Evolutionary conservation across 805 yeast species (phyloP).

Genomic region (Starmerella etchellsii): DNA sequence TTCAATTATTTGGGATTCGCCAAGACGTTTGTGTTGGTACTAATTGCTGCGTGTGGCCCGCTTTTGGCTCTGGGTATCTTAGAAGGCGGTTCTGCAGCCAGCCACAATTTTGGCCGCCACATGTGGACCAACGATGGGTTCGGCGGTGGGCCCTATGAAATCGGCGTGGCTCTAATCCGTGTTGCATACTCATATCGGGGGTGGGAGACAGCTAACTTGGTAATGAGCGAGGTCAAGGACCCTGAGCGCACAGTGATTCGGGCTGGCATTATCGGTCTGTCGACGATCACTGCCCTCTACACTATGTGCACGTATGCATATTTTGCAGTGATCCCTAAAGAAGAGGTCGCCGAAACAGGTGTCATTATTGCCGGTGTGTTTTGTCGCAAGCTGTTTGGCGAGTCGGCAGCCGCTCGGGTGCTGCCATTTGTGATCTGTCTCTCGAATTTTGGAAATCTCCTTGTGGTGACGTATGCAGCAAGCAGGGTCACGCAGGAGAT

Average conservation of each 20-base stretch:
- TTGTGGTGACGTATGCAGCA: slow-evolving; percentile 52
- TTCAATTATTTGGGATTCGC: slow-evolving; percentile 44
- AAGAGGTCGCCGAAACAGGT: slow-evolving; percentile 37
- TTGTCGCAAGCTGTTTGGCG: slow-evolving; percentile 46
- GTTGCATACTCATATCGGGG: slow-evolving; percentile 55
- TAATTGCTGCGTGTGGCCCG: slow-evolving; percentile 39
- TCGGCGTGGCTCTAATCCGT: slow-evolving; percentile 45
- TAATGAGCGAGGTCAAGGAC: slow-evolving; percentile 42
- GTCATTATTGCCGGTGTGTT: slow-evolving; percentile 52
- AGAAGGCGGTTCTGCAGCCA: slow-evolving; percentile 26
- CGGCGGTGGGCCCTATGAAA: slow-evolving; percentile 36
- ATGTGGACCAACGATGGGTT: slow-evolving; percentile 32
- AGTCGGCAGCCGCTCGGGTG: slow-evolving; percentile 36
- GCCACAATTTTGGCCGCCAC: slow-evolving; percentile 28
- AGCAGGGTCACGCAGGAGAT: slow-evolving; percentile 46
- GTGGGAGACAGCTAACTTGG: slow-evolving; percentile 60
- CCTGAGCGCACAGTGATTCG: slow-evolving; percentile 45
- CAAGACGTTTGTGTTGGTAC: slow-evolving; percentile 38
- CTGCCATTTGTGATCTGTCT: slow-evolving; percentile 47
- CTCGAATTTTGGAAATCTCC: slow-evolving; percentile 51
- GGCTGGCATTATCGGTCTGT: slow-evolving; percentile 49
- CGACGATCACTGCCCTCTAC: slow-evolving; percentile 40
- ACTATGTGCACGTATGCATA: slow-evolving; percentile 47
- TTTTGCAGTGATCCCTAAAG: slow-evolving; percentile 38
- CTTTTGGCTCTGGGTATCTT: slow-evolving; percentile 24